phyloP scores from a whole-genome alignment of 257 asterid genomes.

The Catharanthus roseus region DNA sequence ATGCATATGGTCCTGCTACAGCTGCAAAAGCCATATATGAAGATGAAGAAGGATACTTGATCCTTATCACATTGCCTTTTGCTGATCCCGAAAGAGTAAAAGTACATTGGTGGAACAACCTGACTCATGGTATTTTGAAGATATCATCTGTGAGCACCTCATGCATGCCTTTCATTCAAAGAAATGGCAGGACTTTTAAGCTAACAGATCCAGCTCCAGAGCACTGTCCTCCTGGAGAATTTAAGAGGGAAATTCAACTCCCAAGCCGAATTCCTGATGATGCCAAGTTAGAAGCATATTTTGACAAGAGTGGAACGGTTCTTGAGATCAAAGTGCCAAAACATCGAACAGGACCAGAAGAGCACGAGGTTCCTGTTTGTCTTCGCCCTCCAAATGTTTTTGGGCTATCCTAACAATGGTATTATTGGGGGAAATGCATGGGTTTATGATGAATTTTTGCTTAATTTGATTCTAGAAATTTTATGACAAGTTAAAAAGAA shows the following conservation, averaged over 20 bases:
- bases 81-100: conserved; percentile 61
- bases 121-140: conserved; percentile 59
- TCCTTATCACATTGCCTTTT: conserved; percentile 57
- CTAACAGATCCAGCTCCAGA: conserved; percentile 70
- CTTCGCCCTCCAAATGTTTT: conserved; percentile 73
- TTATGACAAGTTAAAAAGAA: not conserved
- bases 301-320: conserved; percentile 56
- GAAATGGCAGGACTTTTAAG: conserved; percentile 54
- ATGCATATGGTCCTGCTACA: conserved; percentile 59
- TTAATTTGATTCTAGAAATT: not conserved
- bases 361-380: conserved; percentile 72
- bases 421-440: not conserved
- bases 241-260: conserved; percentile 58
- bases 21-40: conserved; percentile 69
- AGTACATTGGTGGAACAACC: conserved; percentile 69
- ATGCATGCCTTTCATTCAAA: conserved; percentile 55
- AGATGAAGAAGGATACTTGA: conserved; percentile 62
- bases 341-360: conserved; percentile 61
- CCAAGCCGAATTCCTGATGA: conserved; percentile 69
- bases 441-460: too few species aligned
- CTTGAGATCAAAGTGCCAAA: conserved; percentile 79
- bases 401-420: conserved; percentile 32
- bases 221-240: conserved; percentile 75
- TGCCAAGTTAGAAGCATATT: conserved; percentile 73
- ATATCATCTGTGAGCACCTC: conserved; percentile 59